Conservation (phyloP, 106 monocot species). For the Narthecium ossifragum region DNA sequence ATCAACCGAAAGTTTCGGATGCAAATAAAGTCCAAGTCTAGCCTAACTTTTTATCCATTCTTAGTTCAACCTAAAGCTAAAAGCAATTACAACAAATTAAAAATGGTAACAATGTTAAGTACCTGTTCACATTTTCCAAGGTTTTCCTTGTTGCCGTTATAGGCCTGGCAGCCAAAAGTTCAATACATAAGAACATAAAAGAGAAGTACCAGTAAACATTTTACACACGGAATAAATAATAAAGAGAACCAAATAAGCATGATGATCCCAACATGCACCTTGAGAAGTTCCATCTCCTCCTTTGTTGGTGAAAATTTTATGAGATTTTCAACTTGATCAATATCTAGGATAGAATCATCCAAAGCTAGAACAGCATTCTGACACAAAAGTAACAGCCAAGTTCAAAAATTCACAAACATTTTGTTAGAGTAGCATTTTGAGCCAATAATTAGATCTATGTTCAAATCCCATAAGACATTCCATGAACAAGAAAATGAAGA, state of each 20-base stretch:
- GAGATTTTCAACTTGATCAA: slow-evolving; percentile 79
- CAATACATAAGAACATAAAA: background rate
- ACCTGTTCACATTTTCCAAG: slow-evolving; percentile 96
- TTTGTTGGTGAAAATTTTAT: slow-evolving; percentile 89
- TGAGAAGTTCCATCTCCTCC: slow-evolving; percentile 84
- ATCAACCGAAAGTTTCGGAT: no score
- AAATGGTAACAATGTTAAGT: slow-evolving; percentile 3
- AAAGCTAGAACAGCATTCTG: slow-evolving; percentile 69
- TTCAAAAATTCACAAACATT: no score
- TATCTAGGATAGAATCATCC: slow-evolving; percentile 84
- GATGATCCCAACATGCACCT: slow-evolving; percentile 35
- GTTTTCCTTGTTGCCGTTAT: slow-evolving; percentile 67
- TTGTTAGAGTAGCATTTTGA: no score
- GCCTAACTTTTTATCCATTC: no score
- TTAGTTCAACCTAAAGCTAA: background rate
- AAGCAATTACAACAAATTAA: background rate
- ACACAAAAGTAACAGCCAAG: no score
- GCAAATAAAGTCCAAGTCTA: no score
- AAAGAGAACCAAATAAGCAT: background rate
- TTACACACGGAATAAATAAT: background rate
- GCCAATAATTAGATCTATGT: no score
- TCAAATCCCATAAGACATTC: no score
- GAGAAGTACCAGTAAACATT: slow-evolving; percentile 4
- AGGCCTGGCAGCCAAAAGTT: slow-evolving; percentile 33
- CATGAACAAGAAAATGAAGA: no score